Percentiles rank a stretch among this genome's conserved stretches.
Evolutionary conservation across 139 green algal species (phyloP).

Genomic region (Coelastrella sp.): DNA sequence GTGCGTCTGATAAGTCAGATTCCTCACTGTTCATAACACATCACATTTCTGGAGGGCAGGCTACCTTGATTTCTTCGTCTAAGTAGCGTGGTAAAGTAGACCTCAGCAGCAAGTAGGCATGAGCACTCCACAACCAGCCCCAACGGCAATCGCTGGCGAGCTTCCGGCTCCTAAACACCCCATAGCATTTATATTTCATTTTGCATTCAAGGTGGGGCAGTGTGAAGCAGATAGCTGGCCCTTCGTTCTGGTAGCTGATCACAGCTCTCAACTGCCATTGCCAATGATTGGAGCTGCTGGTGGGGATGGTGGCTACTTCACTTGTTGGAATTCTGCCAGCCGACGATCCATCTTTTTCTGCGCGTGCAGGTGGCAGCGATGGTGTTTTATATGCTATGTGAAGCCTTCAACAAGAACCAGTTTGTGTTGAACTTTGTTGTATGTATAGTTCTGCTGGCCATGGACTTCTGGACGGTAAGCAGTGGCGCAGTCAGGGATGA

Average conservation of each 20-base stretch:
- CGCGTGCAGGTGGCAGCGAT: constrained; percentile 67
- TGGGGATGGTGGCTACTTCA: background rate
- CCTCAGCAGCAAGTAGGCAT: background rate
- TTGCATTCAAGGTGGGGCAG: constrained; percentile 60
- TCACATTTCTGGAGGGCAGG: too few species aligned
- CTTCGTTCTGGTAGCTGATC: background rate
- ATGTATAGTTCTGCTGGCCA: constrained; percentile 82
- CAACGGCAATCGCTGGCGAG: constrained; percentile 8
- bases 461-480: constrained; percentile 94
- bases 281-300: background rate
- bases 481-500: background rate
- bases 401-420: constrained; percentile 62
- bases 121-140: background rate
- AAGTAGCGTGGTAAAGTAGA: background rate
- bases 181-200: constrained; percentile 67
- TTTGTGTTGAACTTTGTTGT: constrained; percentile 94
- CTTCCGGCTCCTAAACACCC: constrained; percentile 55
- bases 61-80: background rate
- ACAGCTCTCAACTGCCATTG: background rate
- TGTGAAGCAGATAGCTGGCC: background rate
- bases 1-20: too few species aligned
- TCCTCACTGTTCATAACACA: background rate
- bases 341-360: too few species aligned
- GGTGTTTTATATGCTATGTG: constrained; percentile 79
- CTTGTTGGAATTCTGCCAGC: too few species aligned